Percentiles rank a stretch among this genome's conserved stretches.
Conservation (phyloP, 2,329 filamentous ascomycete genomes). For the Claviceps fusiformis region DNA sequence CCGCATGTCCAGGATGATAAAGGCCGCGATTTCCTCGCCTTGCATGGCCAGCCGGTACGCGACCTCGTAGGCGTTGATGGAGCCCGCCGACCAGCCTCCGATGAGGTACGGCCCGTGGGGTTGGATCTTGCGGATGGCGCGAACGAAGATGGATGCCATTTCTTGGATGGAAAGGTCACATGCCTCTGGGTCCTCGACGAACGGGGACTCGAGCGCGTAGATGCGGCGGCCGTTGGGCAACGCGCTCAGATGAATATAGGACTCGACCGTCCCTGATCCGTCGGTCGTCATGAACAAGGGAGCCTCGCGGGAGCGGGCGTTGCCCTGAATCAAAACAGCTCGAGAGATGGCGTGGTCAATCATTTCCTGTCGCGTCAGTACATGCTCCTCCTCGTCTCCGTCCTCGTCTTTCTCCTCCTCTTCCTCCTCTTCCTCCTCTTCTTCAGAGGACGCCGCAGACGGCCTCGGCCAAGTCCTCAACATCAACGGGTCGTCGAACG, state of each 20-base stretch:
- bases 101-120: background rate
- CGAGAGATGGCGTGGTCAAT: background rate
- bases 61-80: background rate
- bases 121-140: background rate
- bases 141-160: background rate
- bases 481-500: no score
- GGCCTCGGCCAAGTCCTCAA: no score
- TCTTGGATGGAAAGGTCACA: background rate
- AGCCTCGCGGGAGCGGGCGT: background rate
- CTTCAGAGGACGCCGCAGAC: no score
- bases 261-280: background rate
- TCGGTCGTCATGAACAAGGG: background rate
- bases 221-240: background rate
- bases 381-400: background rate
- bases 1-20: background rate
- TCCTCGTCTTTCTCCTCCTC: no score
- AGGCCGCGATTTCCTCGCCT: background rate
- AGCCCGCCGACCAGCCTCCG: background rate
- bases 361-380: background rate
- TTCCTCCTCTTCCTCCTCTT: no score
- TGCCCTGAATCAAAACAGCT: background rate
- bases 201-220: background rate
- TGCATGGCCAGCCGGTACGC: background rate
- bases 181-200: background rate
- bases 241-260: background rate